Conservation (phyloP, 345 rosid species). For the Syzygium aqueum region DNA sequence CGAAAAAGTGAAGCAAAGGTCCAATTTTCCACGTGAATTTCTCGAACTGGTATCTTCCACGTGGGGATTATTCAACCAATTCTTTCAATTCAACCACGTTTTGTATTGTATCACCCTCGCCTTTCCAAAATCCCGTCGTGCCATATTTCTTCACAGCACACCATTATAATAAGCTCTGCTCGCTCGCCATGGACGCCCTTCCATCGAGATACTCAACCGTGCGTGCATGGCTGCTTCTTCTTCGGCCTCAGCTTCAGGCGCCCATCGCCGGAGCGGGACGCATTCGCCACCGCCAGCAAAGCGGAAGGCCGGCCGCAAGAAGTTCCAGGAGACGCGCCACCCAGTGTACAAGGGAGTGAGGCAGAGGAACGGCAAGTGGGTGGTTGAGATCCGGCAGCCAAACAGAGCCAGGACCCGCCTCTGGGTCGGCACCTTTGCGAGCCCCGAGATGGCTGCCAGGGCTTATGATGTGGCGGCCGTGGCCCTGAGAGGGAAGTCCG, state of each 20-base stretch:
- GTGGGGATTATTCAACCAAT: neutral
- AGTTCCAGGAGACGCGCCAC: conserved; percentile 49
- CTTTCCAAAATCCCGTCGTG: neutral
- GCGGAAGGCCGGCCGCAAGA: conserved; percentile 42
- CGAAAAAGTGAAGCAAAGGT: neutral
- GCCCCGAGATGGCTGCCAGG: conserved; percentile 36
- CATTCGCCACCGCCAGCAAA: neutral
- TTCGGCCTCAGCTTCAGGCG: neutral
- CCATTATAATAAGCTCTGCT: neutral
- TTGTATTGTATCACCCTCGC: neutral
- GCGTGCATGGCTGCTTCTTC: neutral
- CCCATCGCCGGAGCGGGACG: neutral
- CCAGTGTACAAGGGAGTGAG: conserved; percentile 43
- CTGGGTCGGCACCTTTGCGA: conserved; percentile 44
- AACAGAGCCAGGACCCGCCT: conserved; percentile 17
- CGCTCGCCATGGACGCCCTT: neutral
- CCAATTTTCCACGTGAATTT: neutral
- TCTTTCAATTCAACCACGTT: neutral
- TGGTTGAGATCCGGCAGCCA: conserved; percentile 40
- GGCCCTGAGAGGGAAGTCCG: conserved; percentile 31
- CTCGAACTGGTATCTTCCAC: neutral
- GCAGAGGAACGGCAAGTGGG: conserved; percentile 48
- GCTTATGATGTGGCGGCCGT: conserved; percentile 41
- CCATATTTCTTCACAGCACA: neutral
- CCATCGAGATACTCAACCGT: neutral